Conservation (phyloP, 169 alveolate species). For the Plasmodium billcollinsi region DNA sequence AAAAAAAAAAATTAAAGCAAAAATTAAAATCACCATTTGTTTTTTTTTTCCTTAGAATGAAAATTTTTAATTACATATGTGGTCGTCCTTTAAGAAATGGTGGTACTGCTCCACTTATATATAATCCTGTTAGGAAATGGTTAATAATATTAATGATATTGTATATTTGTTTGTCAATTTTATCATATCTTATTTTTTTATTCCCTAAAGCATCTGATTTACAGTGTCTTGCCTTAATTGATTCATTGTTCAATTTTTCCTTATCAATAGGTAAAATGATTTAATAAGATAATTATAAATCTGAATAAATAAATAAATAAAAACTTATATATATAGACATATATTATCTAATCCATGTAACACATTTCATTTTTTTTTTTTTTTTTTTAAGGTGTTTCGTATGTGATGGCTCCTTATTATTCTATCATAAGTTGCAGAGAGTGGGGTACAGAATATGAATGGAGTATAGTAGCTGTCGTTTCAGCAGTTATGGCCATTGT, state of each 20-base stretch:
- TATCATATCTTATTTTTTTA: slow-evolving; percentile 78
- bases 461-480: slow-evolving; percentile 79
- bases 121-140: slow-evolving; percentile 84
- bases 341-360: neutral
- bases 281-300: slow-evolving; percentile 10
- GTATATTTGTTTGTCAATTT: slow-evolving; percentile 73
- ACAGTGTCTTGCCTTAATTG: slow-evolving; percentile 80
- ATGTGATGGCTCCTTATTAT: slow-evolving; percentile 62
- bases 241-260: slow-evolving; percentile 79
- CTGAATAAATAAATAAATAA: neutral
- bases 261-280: slow-evolving; percentile 78
- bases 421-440: slow-evolving; percentile 68
- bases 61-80: slow-evolving; percentile 77
- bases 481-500: slow-evolving; percentile 82
- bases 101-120: slow-evolving; percentile 83
- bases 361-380: neutral
- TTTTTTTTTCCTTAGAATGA: slow-evolving; percentile 11
- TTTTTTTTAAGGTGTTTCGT: slow-evolving; percentile 49
- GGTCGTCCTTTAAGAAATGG: slow-evolving; percentile 74
- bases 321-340: neutral
- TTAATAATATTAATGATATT: slow-evolving; percentile 75
- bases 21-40: too few species aligned
- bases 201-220: slow-evolving; percentile 82
- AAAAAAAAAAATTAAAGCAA: too few species aligned
- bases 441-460: slow-evolving; percentile 84